Evolutionary conservation across 1,139 yeast genomes (phyloP), one percentile per base, ranked within the genome.

Genomic region (Nakaseomyces glabratus): DNA sequence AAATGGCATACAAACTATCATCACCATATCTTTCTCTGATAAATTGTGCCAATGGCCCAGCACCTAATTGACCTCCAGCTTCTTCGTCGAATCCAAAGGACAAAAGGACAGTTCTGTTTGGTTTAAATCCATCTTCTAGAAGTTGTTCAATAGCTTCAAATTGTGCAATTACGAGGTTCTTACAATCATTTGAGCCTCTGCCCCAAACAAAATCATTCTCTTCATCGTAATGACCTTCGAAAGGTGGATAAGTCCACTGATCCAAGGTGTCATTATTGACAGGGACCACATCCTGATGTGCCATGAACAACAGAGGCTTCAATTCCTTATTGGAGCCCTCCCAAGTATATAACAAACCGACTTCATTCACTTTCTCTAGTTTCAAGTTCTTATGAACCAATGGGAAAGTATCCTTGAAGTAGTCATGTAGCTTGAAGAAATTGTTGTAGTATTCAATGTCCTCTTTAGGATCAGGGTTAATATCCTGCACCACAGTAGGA

Each of bases 211-310:
- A 34, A 32, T 53, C 60, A 2, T 55, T 49, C 25, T 50, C 41
- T 23, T 82, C 82, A 47, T 81, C 93, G 49, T 63, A 81, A 49
- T 69, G 66, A 3, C 82, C 94, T 6, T 68, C 66, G 43, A 73
- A 81, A 17, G 94, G 93, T 8, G 78, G 77, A 47, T 73, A 68
- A 2, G 63, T 66, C 94, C 94, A 82, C 33, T 68, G 63, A 24
- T 55, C 63, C 28, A 68, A 52, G 10, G 84, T 71, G 15, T 65
- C 75, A 19, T 60, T 55, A 48, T 75, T 76, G n/a, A 82, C 81
- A 0, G 94, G 94, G 10, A 84, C 94, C 4, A 79, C 82, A 52
- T 82, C 94, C 53, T 76, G 84, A 56, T 84, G 95, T 3, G 90
- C 86, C 58, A 77, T 69, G 28, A 82, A 61, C 55, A 82, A 52